These are phyloP conservation scores for Naganishia sp. DNA, from an alignment of 1,284 basidiomycete genomes.

Conservation along the genomic window DNA sequence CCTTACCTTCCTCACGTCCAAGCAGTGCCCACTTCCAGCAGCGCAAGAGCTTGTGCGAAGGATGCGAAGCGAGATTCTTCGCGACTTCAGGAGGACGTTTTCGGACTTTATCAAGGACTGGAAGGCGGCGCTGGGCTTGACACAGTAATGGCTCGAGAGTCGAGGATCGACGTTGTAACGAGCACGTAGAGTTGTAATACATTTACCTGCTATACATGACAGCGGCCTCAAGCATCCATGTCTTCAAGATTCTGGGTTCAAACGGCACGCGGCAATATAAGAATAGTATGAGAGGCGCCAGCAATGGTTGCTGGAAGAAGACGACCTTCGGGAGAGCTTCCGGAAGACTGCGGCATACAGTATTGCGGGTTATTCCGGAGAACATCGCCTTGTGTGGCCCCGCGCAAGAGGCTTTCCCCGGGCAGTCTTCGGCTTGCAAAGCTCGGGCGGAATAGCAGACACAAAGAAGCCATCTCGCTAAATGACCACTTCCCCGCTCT, in stretches of 20 bases:
- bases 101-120: constrained; percentile 64
- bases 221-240: too few relatives aligned
- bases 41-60: constrained; percentile 77
- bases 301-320: too few relatives aligned
- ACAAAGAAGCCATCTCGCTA: constrained; percentile 7
- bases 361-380: background rate
- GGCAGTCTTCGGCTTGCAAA: background rate
- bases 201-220: too few relatives aligned
- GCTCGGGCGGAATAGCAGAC: background rate
- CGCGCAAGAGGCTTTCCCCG: background rate
- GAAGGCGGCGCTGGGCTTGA: constrained; percentile 28
- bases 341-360: too few relatives aligned
- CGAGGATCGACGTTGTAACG: background rate
- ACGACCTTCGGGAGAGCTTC: too few relatives aligned
- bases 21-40: constrained; percentile 78
- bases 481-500: constrained; percentile 13
- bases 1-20: constrained; percentile 77
- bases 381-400: background rate
- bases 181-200: background rate
- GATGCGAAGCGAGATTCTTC: constrained; percentile 73
- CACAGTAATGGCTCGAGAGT: background rate
- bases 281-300: too few relatives aligned
- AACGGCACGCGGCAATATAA: too few relatives aligned
- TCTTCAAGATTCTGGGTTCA: too few relatives aligned
- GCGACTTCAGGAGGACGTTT: constrained; percentile 85